Conservation (phyloP, 2,329 filamentous ascomycete genomes). For the Trichoderma koningiopsis region DNA sequence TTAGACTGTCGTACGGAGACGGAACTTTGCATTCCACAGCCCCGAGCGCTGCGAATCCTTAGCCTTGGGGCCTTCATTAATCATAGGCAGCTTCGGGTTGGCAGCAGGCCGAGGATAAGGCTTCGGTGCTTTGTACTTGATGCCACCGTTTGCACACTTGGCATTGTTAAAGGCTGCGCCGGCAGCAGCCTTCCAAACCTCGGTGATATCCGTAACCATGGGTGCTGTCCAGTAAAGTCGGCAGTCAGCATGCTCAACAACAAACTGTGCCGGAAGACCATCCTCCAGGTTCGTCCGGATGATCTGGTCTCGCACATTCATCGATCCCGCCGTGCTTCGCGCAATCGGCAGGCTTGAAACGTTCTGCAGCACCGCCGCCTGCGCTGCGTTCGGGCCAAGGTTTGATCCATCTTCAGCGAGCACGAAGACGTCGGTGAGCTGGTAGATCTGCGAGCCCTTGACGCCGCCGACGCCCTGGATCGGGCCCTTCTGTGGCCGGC, state of each 20-base stretch:
- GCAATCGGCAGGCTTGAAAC: slow-evolving; percentile 39
- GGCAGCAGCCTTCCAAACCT: slow-evolving; percentile 50
- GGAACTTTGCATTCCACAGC: neutral
- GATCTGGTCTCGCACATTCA: slow-evolving; percentile 47
- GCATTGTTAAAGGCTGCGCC: slow-evolving; percentile 45
- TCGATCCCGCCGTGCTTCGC: slow-evolving; percentile 38
- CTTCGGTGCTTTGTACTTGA: slow-evolving; percentile 27
- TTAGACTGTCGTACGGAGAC: neutral
- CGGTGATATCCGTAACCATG: slow-evolving; percentile 51
- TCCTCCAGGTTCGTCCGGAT: slow-evolving; percentile 41
- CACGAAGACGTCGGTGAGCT: slow-evolving; percentile 36
- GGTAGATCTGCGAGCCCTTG: slow-evolving; percentile 50
- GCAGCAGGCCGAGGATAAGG: neutral
- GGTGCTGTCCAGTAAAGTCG: slow-evolving; percentile 53
- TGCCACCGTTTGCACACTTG: slow-evolving; percentile 43
- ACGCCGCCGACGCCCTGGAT: slow-evolving; percentile 59
- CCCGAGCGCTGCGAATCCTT: neutral
- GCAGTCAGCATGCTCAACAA: slow-evolving; percentile 52
- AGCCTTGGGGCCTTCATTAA: neutral
- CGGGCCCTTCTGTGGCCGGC: slow-evolving; percentile 47
- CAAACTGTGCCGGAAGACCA: slow-evolving; percentile 50
- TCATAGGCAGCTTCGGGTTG: neutral
- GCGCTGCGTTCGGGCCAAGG: neutral
- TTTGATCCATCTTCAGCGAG: slow-evolving; percentile 34
- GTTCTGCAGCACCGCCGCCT: slow-evolving; percentile 36